Evolutionary conservation across 257 asterid species (phyloP), one percentile per base, ranked within the genome.

Genomic region (Linaria vulgaris): DNA sequence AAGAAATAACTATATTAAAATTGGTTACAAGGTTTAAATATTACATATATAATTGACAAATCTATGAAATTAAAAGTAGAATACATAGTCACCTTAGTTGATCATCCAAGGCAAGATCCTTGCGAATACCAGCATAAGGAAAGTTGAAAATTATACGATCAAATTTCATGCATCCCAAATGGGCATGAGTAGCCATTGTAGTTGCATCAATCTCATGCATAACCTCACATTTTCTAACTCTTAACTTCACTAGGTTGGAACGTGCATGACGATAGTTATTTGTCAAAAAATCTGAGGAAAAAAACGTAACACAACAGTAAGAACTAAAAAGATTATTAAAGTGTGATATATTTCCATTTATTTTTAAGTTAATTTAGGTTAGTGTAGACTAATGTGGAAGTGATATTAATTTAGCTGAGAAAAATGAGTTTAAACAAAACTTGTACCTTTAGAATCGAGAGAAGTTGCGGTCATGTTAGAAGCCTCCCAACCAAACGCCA

Each of bases 391-490:
- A n/a, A n/a, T n/a, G n/a, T n/a, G n/a, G n/a, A n/a, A n/a, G n/a
- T n/a, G n/a, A n/a, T n/a, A n/a, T n/a, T n/a, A n/a, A n/a, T n/a
- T n/a, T n/a, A n/a, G n/a, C n/a, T n/a, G n/a, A n/a, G n/a, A n/a
- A n/a, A n/a, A n/a, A n/a, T n/a, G n/a, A n/a, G n/a, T n/a, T n/a
- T n/a, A n/a, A n/a, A n/a, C n/a, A n/a, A n/a, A n/a, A n/a, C n/a
- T n/a, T n/a, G n/a, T 54, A 75, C 80, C 74, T 56, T 12, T 9
- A 25, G 79, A 66, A 66, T 79, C 66, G 1, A 79, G 77, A 48
- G 84, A 79, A 22, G 84, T 79, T 0, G 84, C 79, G 1, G 66
- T 13, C 55, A 76, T 69, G 52, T 75, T 72, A 8, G 75, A 22
- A 0, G 79, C 84, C 34, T n/a, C n/a, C n/a, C 17, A 46, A 8